Conservation (phyloP, 257 asterid species). For the Solanum chiquidenum region DNA sequence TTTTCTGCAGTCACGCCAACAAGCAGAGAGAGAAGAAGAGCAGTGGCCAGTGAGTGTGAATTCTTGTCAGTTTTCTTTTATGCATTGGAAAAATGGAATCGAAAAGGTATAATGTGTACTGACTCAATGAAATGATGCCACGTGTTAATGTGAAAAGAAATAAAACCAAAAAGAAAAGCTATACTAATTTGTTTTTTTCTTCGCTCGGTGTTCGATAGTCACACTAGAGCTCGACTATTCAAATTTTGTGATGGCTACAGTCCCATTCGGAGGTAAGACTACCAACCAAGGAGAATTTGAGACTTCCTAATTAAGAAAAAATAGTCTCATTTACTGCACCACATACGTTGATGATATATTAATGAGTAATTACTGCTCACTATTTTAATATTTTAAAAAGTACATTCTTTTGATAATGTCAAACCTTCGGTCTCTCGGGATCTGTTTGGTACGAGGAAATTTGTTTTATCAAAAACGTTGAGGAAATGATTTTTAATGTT, state of each 20-base stretch:
- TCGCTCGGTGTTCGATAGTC: too few relatives aligned
- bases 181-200: not conserved
- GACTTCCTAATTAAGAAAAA: too few relatives aligned
- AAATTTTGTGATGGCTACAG: not conserved
- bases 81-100: not conserved
- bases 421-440: not conserved
- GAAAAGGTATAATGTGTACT: not conserved
- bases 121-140: not conserved
- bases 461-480: not conserved
- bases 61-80: not conserved
- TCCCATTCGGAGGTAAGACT: not conserved
- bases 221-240: too few relatives aligned
- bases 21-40: not conserved
- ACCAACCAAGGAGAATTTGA: not conserved
- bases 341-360: too few relatives aligned
- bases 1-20: not conserved
- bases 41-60: not conserved
- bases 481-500: not conserved
- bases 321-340: accelerated
- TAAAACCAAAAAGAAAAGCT: not conserved
- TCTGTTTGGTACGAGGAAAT: not conserved
- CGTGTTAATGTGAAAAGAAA: not conserved
- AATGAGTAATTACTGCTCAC: not conserved
- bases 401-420: not conserved
- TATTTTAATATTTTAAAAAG: not conserved